Percentiles rank a stretch among this genome's conserved stretches.
phyloP scores from a whole-genome alignment of 768 basidiomycete genomes.

The Mycena olivaceomarginata region DNA sequence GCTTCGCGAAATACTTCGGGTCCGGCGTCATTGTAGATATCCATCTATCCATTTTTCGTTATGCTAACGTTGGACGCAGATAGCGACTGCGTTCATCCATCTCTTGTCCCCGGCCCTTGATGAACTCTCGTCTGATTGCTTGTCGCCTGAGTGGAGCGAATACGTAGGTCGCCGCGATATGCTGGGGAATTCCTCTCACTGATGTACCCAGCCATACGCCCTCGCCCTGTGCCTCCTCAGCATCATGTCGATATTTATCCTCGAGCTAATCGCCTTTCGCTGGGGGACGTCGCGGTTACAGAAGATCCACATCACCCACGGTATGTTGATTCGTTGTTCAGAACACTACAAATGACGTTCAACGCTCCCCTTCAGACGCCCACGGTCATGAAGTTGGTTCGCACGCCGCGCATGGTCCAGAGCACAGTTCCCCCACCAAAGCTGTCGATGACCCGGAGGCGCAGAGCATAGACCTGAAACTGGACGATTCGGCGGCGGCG shows the following conservation, averaged over 20 bases:
- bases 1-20: conserved; percentile 94
- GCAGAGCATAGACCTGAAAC: conserved; percentile 81
- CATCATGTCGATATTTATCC: conserved; percentile 89
- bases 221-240: conserved; percentile 88
- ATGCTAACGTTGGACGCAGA: conserved; percentile 75
- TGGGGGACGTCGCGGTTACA: conserved; percentile 74
- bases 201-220: conserved; percentile 79
- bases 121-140: conserved; percentile 83
- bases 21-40: conserved; percentile 88
- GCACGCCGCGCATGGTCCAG: conserved; percentile 84
- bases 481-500: conserved; percentile 84
- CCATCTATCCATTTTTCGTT: background rate
- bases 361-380: conserved; percentile 61
- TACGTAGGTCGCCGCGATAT: conserved; percentile 73
- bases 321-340: background rate
- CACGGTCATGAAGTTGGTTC: conserved; percentile 79
- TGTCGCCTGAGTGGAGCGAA: conserved; percentile 79
- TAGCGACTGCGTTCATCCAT: conserved; percentile 76
- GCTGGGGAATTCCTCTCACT: background rate
- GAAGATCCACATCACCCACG: background rate
- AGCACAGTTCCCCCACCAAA: conserved; percentile 50
- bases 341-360: too few relatives aligned
- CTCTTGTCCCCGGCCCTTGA: conserved; percentile 85
- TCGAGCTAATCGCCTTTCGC: conserved; percentile 89
- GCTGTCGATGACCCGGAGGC: conserved; percentile 52